A percentile compares a stretch with the other conserved stretches of the same genome.
These are phyloP conservation scores for Wickerhamomyces sp. DNA, from an alignment of 1,139 yeast genomes.

Conservation along the genomic window DNA sequence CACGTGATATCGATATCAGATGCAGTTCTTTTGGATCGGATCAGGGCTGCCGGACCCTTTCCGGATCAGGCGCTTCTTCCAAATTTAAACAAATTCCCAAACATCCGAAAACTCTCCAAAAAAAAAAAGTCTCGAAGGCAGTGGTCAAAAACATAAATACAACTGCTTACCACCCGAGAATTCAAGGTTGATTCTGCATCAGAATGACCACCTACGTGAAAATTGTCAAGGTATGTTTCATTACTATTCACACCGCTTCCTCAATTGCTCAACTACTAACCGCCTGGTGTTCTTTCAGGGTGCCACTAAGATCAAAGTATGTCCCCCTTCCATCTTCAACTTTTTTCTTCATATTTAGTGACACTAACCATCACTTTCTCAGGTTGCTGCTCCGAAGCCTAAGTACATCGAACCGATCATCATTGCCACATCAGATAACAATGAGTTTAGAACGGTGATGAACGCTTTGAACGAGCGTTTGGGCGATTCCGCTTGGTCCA, in stretches of 20 bases:
- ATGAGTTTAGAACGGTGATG: slow-evolving; percentile 67
- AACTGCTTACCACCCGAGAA: too few relatives aligned
- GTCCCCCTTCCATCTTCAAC: slow-evolving; percentile 6
- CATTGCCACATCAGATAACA: slow-evolving; percentile 59
- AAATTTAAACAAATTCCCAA: too few relatives aligned
- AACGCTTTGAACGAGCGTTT: slow-evolving; percentile 53
- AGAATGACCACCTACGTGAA: slow-evolving; percentile 48
- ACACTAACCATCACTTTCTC: slow-evolving; percentile 8
- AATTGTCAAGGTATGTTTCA: slow-evolving; percentile 47
- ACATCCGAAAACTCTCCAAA: too few relatives aligned
- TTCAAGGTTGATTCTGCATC: too few relatives aligned
- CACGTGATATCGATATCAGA: too few relatives aligned
- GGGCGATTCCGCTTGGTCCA: slow-evolving; percentile 83
- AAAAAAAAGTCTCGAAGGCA: neutral
- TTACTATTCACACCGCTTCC: neutral
- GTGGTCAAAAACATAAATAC: slow-evolving; percentile 32
- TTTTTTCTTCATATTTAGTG: neutral
- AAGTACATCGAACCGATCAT: slow-evolving; percentile 92
- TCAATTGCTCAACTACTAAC: slow-evolving; percentile 7
- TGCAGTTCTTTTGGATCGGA: too few relatives aligned
- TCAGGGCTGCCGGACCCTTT: too few relatives aligned
- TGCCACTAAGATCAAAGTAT: slow-evolving; percentile 56
- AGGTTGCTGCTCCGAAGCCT: slow-evolving; percentile 96
- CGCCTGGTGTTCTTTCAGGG: slow-evolving; percentile 38
- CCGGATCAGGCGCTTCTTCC: too few relatives aligned